Evolutionary conservation across 2,329 filamentous ascomycete species (phyloP).

Genomic region (Didymella arachidicola): DNA sequence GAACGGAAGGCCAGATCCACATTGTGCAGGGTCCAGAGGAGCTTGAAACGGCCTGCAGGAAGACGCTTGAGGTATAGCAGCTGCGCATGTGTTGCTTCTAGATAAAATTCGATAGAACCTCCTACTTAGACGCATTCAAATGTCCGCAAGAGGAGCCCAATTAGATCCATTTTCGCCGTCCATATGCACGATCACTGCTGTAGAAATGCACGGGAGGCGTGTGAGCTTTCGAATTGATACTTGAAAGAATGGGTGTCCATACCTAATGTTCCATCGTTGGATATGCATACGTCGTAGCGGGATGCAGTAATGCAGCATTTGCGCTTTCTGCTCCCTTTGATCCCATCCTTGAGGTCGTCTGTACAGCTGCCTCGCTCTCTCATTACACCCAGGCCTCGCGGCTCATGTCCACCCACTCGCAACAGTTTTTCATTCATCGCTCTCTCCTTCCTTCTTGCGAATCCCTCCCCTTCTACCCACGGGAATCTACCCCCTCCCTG

Average conservation of each 20-base stretch:
- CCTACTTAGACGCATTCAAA: neutral
- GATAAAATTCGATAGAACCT: neutral
- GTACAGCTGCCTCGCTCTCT: neutral
- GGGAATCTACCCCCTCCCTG: conserved; percentile 26
- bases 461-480: neutral
- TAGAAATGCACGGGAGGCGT: neutral
- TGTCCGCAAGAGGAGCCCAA: neutral
- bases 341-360: neutral
- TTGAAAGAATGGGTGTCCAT: neutral
- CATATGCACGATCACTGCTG: neutral
- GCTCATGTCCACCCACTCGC: neutral
- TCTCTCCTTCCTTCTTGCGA: neutral
- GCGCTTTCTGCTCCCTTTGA: neutral
- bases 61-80: neutral
- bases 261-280: neutral
- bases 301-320: neutral
- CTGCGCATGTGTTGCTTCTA: no score
- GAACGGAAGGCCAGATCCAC: neutral
- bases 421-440: neutral
- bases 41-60: neutral
- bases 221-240: neutral
- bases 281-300: neutral
- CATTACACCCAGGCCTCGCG: no score
- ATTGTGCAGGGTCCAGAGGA: neutral
- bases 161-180: neutral